Percentiles rank a stretch among this genome's conserved stretches.
Conservation (phyloP, 1,284 basidiomycete genomes). For the Heliocybe sulcata region DNA sequence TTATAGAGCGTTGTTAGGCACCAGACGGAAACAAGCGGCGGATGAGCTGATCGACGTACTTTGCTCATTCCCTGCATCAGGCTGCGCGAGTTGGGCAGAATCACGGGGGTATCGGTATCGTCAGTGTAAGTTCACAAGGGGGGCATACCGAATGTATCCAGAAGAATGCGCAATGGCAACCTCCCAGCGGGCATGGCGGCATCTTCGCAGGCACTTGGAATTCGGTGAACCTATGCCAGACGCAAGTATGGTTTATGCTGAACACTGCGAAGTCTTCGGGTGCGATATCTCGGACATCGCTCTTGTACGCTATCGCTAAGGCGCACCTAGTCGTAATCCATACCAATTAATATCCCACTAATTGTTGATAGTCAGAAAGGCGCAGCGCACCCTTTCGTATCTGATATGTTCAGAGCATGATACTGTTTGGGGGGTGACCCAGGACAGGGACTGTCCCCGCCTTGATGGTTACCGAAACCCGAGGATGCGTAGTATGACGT, state of each 20-base stretch:
- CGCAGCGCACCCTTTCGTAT: slow-evolving; percentile 40
- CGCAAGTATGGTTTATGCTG: slow-evolving; percentile 65
- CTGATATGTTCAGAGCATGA: slow-evolving; percentile 46
- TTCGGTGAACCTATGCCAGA: slow-evolving; percentile 58
- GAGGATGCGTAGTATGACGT: slow-evolving; percentile 43
- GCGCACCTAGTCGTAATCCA: slow-evolving; percentile 28
- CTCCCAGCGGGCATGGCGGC: slow-evolving; percentile 50
- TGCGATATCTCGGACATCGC: slow-evolving; percentile 40
- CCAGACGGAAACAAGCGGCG: background rate
- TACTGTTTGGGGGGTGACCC: slow-evolving; percentile 31
- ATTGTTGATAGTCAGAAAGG: background rate
- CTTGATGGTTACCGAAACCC: slow-evolving; percentile 39
- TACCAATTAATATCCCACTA: background rate
- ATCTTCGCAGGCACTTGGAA: slow-evolving; percentile 60
- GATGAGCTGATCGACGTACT: slow-evolving; percentile 20
- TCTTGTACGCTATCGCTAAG: slow-evolving; percentile 67
- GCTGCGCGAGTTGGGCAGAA: background rate
- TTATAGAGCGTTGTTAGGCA: background rate
- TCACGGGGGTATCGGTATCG: too few relatives aligned
- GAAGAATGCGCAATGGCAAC: slow-evolving; percentile 1
- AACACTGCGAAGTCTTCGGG: slow-evolving; percentile 70
- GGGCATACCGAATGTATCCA: slow-evolving; percentile 1
- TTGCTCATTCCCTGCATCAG: slow-evolving; percentile 37
- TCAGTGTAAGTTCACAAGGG: background rate
- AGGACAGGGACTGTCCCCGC: slow-evolving; percentile 42